phyloP scores from a whole-genome alignment of 2,329 filamentous ascomycete species.

The Spiromastix sp. region DNA sequence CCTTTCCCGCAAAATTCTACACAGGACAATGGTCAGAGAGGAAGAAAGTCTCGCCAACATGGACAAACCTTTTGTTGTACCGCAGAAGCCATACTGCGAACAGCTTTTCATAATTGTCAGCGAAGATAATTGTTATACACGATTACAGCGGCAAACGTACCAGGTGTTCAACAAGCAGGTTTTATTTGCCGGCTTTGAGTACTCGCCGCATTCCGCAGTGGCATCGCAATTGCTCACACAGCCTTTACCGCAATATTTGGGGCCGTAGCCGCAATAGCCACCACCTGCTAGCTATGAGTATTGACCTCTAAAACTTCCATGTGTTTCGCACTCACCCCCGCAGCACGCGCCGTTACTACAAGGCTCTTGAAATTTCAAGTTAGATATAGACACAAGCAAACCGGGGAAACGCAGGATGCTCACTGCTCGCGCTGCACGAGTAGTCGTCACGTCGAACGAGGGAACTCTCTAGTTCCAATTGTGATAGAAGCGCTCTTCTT shows the following conservation, averaged over 20 bases:
- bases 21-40: background rate
- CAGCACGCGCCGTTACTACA: constrained; percentile 2
- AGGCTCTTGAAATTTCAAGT: background rate
- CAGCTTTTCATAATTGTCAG: constrained; percentile 18
- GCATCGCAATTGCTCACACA: constrained; percentile 27
- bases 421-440: background rate
- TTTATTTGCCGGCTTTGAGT: constrained; percentile 11
- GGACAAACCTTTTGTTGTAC: constrained; percentile 10
- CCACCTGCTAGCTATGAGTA: constrained; percentile 2
- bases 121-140: constrained; percentile 11
- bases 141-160: constrained; percentile 11
- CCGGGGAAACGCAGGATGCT: background rate
- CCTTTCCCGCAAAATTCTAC: constrained; percentile 17
- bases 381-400: background rate
- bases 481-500: no score
- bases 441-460: background rate
- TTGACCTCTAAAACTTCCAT: background rate
- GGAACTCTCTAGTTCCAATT: background rate
- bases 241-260: constrained; percentile 13
- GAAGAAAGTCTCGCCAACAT: background rate
- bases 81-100: constrained; percentile 23
- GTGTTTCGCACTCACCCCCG: background rate
- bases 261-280: constrained; percentile 12
- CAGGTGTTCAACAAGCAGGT: constrained; percentile 18
- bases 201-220: constrained; percentile 26